Percentiles rank a stretch among this genome's conserved stretches.
Conservation (phyloP, 805 yeast species). For the Saccharomycopsis olivae region DNA sequence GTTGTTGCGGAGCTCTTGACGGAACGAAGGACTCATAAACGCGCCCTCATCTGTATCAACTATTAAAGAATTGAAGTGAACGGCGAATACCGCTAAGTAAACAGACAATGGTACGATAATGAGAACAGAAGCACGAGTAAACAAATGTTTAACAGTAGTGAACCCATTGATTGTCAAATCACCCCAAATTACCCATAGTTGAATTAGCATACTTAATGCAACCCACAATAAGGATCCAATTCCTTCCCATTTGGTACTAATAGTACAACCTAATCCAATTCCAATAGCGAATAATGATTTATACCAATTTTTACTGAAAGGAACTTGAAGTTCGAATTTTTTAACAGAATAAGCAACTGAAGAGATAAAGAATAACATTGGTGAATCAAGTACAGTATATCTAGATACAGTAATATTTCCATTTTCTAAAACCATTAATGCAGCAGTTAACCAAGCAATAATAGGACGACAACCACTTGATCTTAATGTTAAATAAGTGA, state of each 20-base stretch:
- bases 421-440: slow-evolving; percentile 53
- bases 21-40: slow-evolving; percentile 63
- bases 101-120: slow-evolving; percentile 48
- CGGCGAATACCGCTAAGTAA: slow-evolving; percentile 46
- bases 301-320: slow-evolving; percentile 48
- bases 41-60: slow-evolving; percentile 63
- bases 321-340: slow-evolving; percentile 52
- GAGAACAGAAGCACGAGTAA: slow-evolving; percentile 40
- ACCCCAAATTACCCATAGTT: slow-evolving; percentile 64
- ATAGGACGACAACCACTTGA: slow-evolving; percentile 59
- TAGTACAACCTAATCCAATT: slow-evolving; percentile 59
- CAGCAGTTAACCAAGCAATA: slow-evolving; percentile 45
- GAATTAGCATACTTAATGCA: slow-evolving; percentile 48
- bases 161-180: slow-evolving; percentile 45
- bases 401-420: slow-evolving; percentile 61
- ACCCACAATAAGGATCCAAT: slow-evolving; percentile 64
- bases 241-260: slow-evolving; percentile 79
- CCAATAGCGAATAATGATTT: slow-evolving; percentile 55
- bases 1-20: slow-evolving; percentile 50
- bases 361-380: slow-evolving; percentile 68
- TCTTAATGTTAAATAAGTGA: slow-evolving; percentile 59
- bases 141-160: slow-evolving; percentile 35
- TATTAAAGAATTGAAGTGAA: slow-evolving; percentile 49
- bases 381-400: slow-evolving; percentile 66
- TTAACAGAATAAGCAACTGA: slow-evolving; percentile 55